Conservation (phyloP, 768 basidiomycete genomes). For the Mycena maculata region DNA sequence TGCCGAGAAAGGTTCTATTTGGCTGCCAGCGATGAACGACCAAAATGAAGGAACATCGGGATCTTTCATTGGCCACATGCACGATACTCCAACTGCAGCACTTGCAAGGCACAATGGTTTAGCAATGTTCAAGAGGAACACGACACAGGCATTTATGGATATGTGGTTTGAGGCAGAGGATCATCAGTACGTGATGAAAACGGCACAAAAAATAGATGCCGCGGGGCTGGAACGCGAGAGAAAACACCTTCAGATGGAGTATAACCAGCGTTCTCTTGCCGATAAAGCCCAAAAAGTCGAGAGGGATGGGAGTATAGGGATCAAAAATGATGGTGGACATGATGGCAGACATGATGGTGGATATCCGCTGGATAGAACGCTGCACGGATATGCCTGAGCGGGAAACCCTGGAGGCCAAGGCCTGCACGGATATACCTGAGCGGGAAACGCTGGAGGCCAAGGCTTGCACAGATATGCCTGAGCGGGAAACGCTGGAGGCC, state of each 20-base stretch:
- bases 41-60: constrained; percentile 31
- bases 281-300: no score
- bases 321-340: no score
- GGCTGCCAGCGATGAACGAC: constrained; percentile 28
- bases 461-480: no score
- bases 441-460: no score
- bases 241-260: constrained; percentile 2
- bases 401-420: no score
- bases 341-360: no score
- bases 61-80: constrained; percentile 1
- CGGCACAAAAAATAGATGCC: constrained; percentile 5
- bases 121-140: constrained; percentile 10
- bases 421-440: no score
- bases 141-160: constrained; percentile 20
- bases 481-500: no score
- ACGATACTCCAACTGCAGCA: background rate
- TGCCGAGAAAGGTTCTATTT: constrained; percentile 10
- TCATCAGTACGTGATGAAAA: background rate
- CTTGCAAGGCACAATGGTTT: constrained; percentile 17
- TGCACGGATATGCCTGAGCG: no score
- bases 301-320: no score
- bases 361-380: no score
- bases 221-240: constrained; percentile 6
- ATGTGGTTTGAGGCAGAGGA: constrained; percentile 19
- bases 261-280: no score